Base-by-base conservation (phyloP, 352 stramenopile species). In the Phytophthora pinifolia region DNA sequence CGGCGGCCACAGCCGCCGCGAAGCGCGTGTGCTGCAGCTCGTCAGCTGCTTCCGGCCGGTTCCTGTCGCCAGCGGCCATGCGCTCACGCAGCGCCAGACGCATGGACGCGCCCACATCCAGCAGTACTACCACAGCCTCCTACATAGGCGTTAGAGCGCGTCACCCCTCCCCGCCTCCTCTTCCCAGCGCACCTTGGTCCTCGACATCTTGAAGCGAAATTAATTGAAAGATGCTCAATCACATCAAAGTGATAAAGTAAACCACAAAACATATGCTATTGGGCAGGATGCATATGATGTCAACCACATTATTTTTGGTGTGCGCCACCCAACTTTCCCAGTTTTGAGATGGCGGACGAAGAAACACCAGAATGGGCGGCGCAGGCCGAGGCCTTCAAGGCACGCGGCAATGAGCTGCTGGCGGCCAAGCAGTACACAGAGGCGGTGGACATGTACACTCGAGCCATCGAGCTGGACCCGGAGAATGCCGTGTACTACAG, bases 401-500 rank as follows among this genome's bases (percentile, higher is more conserved):
- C 45, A 6, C 62, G 92, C n/a, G 87, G 87, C 67, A 96, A 96
- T 54, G 58, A 45, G 29, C 58, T 87, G 27, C 67, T 96, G 32
- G 73, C 76, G 8, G 74, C 69, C 8, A 81, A 83, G 52, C 56
- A 93, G 41, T 81, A 70, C 42, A 45, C 41, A 2, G 74, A 87
- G 6, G 87, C 87, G 3, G 86, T 91, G 35, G 74, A 91, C 30
- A 88, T 92, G 68, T 96, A 96, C 64, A 82, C 83, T 46, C 74
- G 76, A 14, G 84, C 86, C 12, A 84, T 96, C 33, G 80, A 89
- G 13, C 59, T 96, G 42, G 76, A 96, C 48, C 86, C 86, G 42
- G 83, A 90, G 46, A 92, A 94, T 62, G 77, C 76, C 52, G 82
- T 96, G 38, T 94, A 91, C 59, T 89, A 69, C 29, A 93, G 82